Percentiles rank a stretch among this genome's conserved stretches.
phyloP scores from a whole-genome alignment of 495 filamentous ascomycete species.

The Xylaria curta region DNA sequence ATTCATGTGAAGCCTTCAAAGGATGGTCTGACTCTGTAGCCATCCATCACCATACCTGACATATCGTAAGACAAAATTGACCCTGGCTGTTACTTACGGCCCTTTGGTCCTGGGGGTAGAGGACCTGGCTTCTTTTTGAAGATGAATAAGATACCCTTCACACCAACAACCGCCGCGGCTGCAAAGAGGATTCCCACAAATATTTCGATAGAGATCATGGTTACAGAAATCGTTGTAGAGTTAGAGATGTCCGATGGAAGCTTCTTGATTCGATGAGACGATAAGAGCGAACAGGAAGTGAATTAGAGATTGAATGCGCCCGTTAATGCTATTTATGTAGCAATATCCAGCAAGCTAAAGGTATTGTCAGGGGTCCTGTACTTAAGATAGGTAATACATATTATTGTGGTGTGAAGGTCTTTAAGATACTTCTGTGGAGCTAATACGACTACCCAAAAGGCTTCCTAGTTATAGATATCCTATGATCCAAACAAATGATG shows the following conservation, averaged over 20 bases:
- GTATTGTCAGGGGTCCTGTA: too few relatives aligned
- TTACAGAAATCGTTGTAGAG: not conserved
- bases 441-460: too few relatives aligned
- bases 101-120: slow-evolving; percentile 14
- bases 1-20: not conserved
- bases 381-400: too few relatives aligned
- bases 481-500: too few relatives aligned
- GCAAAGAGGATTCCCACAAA: not conserved
- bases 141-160: not conserved
- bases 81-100: not conserved
- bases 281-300: not conserved
- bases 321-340: not conserved
- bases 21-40: not conserved
- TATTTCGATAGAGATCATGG: not conserved
- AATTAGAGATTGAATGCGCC: not conserved
- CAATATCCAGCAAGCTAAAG: not conserved
- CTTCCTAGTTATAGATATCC: too few relatives aligned
- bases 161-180: not conserved
- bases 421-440: too few relatives aligned
- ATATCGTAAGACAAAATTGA: not conserved
- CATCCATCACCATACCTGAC: not conserved
- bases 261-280: not conserved
- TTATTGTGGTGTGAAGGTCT: too few relatives aligned
- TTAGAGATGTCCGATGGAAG: not conserved
- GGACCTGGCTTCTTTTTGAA: not conserved